phyloP scores from a whole-genome alignment of 2,329 filamentous ascomycete species.

The Penicillium sp. region DNA sequence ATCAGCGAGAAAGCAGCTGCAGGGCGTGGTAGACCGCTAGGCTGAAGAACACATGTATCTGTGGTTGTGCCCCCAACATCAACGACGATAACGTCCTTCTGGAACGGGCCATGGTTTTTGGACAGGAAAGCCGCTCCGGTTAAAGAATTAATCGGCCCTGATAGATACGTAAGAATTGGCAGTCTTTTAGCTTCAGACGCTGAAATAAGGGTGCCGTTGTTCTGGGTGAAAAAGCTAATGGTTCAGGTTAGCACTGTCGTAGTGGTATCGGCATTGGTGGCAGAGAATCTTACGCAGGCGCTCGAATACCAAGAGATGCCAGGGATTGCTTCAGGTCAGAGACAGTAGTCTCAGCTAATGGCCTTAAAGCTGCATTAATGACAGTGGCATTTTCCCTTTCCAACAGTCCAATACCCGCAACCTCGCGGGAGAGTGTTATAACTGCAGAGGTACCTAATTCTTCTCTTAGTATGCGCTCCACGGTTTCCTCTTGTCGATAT shows the following conservation, averaged over 20 bases:
- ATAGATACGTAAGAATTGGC: slow-evolving; percentile 51
- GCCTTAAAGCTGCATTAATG: slow-evolving; percentile 40
- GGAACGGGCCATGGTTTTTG: neutral
- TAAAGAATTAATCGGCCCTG: slow-evolving; percentile 53
- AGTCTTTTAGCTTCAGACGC: slow-evolving; percentile 44
- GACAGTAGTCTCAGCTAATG: neutral
- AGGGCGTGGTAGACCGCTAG: slow-evolving; percentile 58
- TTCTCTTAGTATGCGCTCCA: slow-evolving; percentile 30
- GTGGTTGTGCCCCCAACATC: slow-evolving; percentile 61
- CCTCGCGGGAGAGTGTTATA: slow-evolving; percentile 16
- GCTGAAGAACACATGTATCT: slow-evolving; percentile 56
- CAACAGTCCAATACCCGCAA: slow-evolving; percentile 35
- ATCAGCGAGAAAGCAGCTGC: slow-evolving; percentile 57
- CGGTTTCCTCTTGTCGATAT: slow-evolving; percentile 50
- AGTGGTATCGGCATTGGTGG: slow-evolving; percentile 38
- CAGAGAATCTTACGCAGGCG: slow-evolving; percentile 18
- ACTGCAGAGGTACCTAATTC: no score
- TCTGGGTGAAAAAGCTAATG: slow-evolving; percentile 48
- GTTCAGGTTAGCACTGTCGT: slow-evolving; percentile 22
- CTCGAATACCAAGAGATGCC: slow-evolving; percentile 31
- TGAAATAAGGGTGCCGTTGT: slow-evolving; percentile 49
- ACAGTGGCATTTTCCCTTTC: slow-evolving; percentile 52
- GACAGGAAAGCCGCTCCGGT: slow-evolving; percentile 44
- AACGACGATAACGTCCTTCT: slow-evolving; percentile 43
- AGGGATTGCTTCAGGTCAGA: neutral